phyloP scores from a whole-genome alignment of 441 rosid genomes.

The Erysimum pusillum region DNA sequence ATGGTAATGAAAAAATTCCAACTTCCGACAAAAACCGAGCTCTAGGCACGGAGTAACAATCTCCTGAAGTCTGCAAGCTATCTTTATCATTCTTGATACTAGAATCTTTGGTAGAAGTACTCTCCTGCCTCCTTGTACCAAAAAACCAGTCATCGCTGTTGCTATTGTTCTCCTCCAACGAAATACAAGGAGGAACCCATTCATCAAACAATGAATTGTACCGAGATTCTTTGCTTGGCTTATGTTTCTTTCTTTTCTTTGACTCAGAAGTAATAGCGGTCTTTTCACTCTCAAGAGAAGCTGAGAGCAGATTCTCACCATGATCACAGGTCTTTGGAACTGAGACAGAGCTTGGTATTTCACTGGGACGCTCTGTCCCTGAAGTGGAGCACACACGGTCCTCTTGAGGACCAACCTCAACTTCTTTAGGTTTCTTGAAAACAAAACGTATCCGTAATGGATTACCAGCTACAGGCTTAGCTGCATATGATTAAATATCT shows the following conservation, averaged over 20 bases:
- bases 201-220: slow-evolving; percentile 31
- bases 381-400: slow-evolving; percentile 45
- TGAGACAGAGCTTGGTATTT: not conserved
- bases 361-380: not conserved
- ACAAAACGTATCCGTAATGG: slow-evolving; percentile 60
- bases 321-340: not conserved
- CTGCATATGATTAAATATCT: slow-evolving; percentile 1
- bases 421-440: slow-evolving; percentile 47
- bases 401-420: slow-evolving; percentile 22
- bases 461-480: slow-evolving; percentile 53
- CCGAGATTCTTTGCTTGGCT: slow-evolving; percentile 22
- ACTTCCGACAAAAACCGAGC: slow-evolving; percentile 55
- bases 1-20: slow-evolving; percentile 71
- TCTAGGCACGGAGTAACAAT: slow-evolving; percentile 39
- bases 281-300: slow-evolving; percentile 26
- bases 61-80: not conserved
- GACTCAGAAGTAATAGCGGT: slow-evolving; percentile 58
- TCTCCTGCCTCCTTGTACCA: slow-evolving; percentile 1
- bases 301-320: slow-evolving; percentile 16
- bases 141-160: slow-evolving; percentile 45
- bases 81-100: not conserved
- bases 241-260: slow-evolving; percentile 39
- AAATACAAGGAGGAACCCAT: slow-evolving; percentile 25
- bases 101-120: not conserved
- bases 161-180: not conserved